Evolutionary conservation across 2,329 filamentous ascomycete species (phyloP).

Genomic region (Fusarium denticulatum): DNA sequence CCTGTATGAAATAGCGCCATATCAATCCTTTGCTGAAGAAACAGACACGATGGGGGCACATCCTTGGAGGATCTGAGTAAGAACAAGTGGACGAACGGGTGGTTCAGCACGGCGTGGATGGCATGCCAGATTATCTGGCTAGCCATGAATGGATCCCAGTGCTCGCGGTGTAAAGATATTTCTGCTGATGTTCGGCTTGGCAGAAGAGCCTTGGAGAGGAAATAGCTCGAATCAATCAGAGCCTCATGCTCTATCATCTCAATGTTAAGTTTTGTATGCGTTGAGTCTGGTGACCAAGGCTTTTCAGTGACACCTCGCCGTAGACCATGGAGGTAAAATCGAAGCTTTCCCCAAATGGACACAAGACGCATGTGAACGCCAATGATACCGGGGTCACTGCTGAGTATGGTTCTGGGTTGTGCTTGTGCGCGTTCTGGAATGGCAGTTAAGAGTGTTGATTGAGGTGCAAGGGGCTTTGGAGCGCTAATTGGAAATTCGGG

Average conservation of each 20-base stretch:
- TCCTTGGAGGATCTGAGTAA: background rate
- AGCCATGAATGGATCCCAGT: background rate
- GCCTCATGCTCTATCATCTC: background rate
- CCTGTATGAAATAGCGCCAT: background rate
- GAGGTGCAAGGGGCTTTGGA: background rate
- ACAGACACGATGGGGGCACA: fast-evolving
- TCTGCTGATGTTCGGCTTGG: background rate
- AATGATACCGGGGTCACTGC: background rate
- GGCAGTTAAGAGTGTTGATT: background rate
- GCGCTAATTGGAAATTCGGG: background rate
- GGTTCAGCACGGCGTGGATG: background rate
- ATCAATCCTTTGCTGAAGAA: background rate
- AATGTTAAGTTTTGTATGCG: background rate
- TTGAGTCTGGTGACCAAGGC: background rate
- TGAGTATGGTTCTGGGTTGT: background rate
- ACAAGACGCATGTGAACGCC: background rate
- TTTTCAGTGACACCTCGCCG: background rate
- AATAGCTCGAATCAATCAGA: background rate
- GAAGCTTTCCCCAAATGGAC: background rate
- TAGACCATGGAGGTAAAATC: background rate
- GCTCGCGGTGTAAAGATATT: background rate
- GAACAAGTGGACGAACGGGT: background rate
- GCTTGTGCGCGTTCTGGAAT: background rate
- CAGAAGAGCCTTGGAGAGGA: background rate
- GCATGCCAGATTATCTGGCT: background rate